Evolutionary conservation across 2,329 filamentous ascomycete species (phyloP).

Genomic region (Neospermospora avenae): DNA sequence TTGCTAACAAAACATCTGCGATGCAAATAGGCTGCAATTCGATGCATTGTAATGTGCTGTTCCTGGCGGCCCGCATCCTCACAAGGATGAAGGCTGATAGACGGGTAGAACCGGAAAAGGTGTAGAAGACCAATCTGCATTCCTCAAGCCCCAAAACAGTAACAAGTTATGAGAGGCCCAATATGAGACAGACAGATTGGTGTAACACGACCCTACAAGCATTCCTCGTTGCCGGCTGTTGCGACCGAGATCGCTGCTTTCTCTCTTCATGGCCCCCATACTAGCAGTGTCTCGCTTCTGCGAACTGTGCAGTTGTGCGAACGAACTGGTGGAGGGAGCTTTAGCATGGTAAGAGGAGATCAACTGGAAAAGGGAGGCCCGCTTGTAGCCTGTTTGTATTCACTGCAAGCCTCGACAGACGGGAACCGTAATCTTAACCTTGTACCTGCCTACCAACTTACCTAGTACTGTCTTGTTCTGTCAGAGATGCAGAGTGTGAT

Average conservation of each 20-base stretch:
- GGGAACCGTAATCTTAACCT: constrained; percentile 15
- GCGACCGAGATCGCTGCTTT: constrained; percentile 5
- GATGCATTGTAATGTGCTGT: neutral
- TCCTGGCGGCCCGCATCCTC: neutral
- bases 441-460: neutral
- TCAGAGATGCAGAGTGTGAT: neutral
- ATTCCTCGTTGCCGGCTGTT: constrained; percentile 16
- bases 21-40: too few relatives aligned
- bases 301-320: constrained; percentile 28
- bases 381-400: constrained; percentile 27
- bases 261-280: neutral
- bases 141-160: constrained; percentile 17
- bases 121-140: neutral
- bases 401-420: constrained; percentile 25
- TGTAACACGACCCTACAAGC: constrained; percentile 13
- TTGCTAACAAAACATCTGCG: neutral
- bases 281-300: constrained; percentile 2
- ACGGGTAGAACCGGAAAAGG: neutral
- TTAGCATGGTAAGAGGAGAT: neutral
- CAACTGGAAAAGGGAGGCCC: neutral
- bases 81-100: neutral
- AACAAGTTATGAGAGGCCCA: neutral
- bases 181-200: constrained; percentile 1
- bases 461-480: constrained; percentile 16
- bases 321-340: constrained; percentile 11